Evolutionary conservation across 2,329 filamentous ascomycete species (phyloP), one percentile per base, ranked within the genome.

Genomic region (Colletotrichum sp.): DNA sequence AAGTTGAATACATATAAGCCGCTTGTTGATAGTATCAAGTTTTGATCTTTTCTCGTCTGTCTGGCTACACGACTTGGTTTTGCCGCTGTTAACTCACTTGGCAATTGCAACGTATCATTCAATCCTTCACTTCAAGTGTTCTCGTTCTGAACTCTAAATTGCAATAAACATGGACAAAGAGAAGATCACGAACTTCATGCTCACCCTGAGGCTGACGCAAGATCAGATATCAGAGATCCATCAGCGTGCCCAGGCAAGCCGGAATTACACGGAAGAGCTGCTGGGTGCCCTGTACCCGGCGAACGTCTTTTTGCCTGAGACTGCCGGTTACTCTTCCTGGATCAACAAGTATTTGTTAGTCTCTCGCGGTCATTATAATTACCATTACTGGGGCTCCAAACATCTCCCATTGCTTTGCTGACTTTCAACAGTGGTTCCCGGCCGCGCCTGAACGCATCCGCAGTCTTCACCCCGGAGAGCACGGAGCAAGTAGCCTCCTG

Each of bases 101-200:
- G 10, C 1, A 3, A 12, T 5, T 13, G 8, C 44, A 21, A 49
- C 18, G 5, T 1, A 49, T 5, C 1, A 21, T 2, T 21, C 6
- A 12, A n/a, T n/a, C 18, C 5, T 49, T n/a, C 3, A 49, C 18
- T 5, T 49, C 18, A 49, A 49, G 18, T n/a, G 8, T 21, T 7
- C 39, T 12, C 39, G 9, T 10, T 49, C 18, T 6, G 3, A 49
- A 5, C 15, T 49, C 3, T 4, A 8, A 16, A 21, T n/a, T 3
- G 15, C 18, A n/a, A 21, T 4, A 10, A 21, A 8, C 6, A 5
- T 49, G 15, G 18, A 49, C 6, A 49, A 21, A 49, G 44, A 49
- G 18, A 4, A 21, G 44, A 21, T 21, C 44, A 49, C 44, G 44
- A 49, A 6, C 10, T 49, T 49, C 9, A 21, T 49, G 44, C n/a